phyloP scores from a whole-genome alignment of 805 yeast genomes.

The Isabelozyma pseudorhagii region DNA sequence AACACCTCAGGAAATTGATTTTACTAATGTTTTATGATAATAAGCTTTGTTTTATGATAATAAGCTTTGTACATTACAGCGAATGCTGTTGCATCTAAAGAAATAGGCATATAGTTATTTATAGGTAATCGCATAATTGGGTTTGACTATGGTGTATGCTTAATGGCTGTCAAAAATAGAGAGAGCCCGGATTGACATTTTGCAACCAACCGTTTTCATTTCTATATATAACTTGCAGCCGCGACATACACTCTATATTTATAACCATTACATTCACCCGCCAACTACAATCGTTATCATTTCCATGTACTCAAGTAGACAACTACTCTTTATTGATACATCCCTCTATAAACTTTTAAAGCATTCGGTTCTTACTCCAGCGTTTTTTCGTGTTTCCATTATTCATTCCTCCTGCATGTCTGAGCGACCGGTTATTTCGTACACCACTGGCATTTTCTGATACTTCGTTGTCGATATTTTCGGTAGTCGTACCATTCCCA shows the following conservation, averaged over 20 bases:
- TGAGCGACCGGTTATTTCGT: neutral
- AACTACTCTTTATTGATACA: neutral
- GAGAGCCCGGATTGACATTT: too few relatives aligned
- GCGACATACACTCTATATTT: too few relatives aligned
- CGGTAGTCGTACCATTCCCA: neutral
- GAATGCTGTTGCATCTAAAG: neutral
- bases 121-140: neutral
- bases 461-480: neutral
- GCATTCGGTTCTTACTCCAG: neutral
- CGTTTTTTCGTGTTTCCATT: neutral
- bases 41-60: neutral
- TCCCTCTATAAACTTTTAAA: neutral
- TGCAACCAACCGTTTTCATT: too few relatives aligned
- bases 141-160: neutral
- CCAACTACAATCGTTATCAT: too few relatives aligned
- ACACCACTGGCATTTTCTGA: neutral
- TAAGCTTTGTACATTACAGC: neutral
- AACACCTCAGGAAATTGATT: conserved; percentile 4
- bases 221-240: too few relatives aligned
- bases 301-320: too few relatives aligned
- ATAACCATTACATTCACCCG: too few relatives aligned
- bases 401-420: neutral
- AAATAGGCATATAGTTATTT: neutral
- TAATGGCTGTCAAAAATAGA: too few relatives aligned
- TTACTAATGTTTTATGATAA: conserved; percentile 3